These are phyloP conservation scores for Gossypium schwendimanii DNA, from an alignment of 441 rosid species.

Conservation along the genomic window DNA sequence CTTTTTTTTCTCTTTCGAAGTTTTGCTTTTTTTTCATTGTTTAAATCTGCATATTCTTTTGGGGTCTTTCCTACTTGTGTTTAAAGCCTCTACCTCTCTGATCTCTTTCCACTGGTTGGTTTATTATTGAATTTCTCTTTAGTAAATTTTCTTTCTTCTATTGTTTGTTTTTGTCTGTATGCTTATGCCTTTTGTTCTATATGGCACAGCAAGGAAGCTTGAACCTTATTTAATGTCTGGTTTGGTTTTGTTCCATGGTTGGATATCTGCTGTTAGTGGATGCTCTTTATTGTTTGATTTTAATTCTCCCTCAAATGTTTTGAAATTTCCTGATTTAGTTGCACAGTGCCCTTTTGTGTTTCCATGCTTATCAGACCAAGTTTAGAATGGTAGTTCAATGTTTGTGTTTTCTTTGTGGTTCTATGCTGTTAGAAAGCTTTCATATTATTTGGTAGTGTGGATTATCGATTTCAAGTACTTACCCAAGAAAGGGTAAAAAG, in stretches of 20 bases:
- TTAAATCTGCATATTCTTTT: slow-evolving; percentile 4
- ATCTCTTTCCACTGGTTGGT: neutral
- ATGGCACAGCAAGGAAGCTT: neutral
- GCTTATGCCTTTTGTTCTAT: neutral
- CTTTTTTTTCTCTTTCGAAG: neutral
- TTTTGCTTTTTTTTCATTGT: neutral
- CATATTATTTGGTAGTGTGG: too few species aligned
- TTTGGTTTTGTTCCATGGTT: neutral
- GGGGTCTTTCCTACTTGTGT: neutral
- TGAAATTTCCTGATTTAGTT: neutral
- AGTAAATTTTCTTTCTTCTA: neutral
- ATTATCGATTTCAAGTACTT: too few species aligned
- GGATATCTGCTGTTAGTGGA: neutral
- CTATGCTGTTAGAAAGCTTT: too few species aligned
- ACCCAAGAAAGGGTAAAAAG: too few species aligned
- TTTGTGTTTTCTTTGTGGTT: too few species aligned
- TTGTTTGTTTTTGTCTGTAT: neutral
- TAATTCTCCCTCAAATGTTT: neutral
- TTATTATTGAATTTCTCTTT: neutral
- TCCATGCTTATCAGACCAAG: neutral
- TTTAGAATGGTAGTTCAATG: too few species aligned
- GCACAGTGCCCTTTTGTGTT: neutral
- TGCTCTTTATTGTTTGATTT: slow-evolving; percentile 5
- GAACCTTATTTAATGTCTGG: neutral
- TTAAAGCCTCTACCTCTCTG: neutral